Percentiles rank a stretch among this genome's conserved stretches.
phyloP scores from a whole-genome alignment of 371 early-diverging fungal species.

The Thermomucor indicae-seudaticae region DNA sequence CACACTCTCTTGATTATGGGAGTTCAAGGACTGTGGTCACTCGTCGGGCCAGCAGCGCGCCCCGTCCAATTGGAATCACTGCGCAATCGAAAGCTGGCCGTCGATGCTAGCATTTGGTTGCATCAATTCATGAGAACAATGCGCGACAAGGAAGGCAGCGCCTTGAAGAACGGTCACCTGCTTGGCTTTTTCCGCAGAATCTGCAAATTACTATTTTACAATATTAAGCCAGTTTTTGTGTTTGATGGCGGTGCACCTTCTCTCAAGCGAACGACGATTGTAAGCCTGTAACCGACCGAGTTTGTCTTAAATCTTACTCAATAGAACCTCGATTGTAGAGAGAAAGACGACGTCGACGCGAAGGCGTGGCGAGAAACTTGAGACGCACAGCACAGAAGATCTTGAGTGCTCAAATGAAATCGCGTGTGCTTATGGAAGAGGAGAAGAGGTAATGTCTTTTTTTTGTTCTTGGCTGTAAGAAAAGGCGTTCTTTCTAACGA shows the following conservation, averaged over 20 bases:
- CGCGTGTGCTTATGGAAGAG: conserved; percentile 51
- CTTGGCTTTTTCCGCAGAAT: conserved; percentile 93
- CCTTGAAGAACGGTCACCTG: conserved; percentile 78
- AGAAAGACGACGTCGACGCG: conserved; percentile 51
- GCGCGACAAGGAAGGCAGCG: conserved; percentile 83
- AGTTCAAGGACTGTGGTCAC: conserved; percentile 93
- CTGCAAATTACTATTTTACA: conserved; percentile 89
- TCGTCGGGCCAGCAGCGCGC: conserved; percentile 79
- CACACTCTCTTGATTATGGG: no score
- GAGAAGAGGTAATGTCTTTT: conserved; percentile 29
- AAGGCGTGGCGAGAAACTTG: conserved; percentile 48
- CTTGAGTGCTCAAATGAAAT: conserved; percentile 71
- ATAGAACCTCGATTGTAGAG: conserved; percentile 25
- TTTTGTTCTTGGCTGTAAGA: background rate
- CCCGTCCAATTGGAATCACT: conserved; percentile 79
- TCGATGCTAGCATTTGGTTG: conserved; percentile 97
- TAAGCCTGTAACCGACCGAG: conserved; percentile 20
- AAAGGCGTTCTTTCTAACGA: background rate
- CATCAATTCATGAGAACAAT: conserved; percentile 94
- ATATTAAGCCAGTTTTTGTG: conserved; percentile 92
- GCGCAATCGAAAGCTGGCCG: conserved; percentile 71
- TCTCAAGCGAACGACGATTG: conserved; percentile 78
- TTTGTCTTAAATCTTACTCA: background rate
- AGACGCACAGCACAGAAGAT: conserved; percentile 82
- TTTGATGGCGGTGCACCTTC: conserved; percentile 92